phyloP scores from a whole-genome alignment of 2,329 filamentous ascomycete genomes.

The Chrysoporthe puriensis region DNA sequence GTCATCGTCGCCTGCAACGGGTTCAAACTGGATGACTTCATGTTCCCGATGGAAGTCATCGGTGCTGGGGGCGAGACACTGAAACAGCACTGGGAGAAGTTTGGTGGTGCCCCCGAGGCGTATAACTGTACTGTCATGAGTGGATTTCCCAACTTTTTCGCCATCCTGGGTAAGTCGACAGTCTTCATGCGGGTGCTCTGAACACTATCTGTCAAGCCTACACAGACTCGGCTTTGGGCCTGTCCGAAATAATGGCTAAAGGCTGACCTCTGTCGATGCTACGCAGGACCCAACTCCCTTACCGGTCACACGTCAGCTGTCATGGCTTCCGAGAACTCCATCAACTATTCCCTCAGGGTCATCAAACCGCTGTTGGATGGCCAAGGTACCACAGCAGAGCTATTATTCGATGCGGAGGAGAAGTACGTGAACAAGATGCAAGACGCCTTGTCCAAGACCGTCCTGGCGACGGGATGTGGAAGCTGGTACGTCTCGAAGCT shows the following conservation, averaged over 20 bases:
- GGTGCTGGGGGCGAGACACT: constrained; percentile 55
- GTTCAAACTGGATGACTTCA: constrained; percentile 58
- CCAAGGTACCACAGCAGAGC: constrained; percentile 37
- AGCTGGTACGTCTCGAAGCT: constrained; percentile 43
- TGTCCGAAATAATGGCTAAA: not conserved
- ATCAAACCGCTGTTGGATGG: constrained; percentile 52
- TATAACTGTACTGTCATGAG: constrained; percentile 63
- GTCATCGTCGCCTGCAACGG: constrained; percentile 66
- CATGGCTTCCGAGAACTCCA: constrained; percentile 60
- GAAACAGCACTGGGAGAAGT: constrained; percentile 58
- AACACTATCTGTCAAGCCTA: not conserved
- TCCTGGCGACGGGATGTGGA: constrained; percentile 40
- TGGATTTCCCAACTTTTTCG: constrained; percentile 68
- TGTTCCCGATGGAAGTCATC: constrained; percentile 56
- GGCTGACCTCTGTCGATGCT: not conserved
- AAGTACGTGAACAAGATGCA: constrained; percentile 40
- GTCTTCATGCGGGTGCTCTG: not conserved
- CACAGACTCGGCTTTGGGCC: not conserved
- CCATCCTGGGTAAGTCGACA: constrained; percentile 52
- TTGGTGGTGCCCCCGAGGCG: constrained; percentile 60
- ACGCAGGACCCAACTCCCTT: constrained; percentile 59
- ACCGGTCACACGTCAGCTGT: constrained; percentile 60
- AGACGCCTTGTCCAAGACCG: constrained; percentile 37
- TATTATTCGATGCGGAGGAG: constrained; percentile 42
- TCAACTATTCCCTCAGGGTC: constrained; percentile 63